Evolutionary conservation across 352 stramenopile species (phyloP).

Genomic region (Globisporangium recalcitrans): DNA sequence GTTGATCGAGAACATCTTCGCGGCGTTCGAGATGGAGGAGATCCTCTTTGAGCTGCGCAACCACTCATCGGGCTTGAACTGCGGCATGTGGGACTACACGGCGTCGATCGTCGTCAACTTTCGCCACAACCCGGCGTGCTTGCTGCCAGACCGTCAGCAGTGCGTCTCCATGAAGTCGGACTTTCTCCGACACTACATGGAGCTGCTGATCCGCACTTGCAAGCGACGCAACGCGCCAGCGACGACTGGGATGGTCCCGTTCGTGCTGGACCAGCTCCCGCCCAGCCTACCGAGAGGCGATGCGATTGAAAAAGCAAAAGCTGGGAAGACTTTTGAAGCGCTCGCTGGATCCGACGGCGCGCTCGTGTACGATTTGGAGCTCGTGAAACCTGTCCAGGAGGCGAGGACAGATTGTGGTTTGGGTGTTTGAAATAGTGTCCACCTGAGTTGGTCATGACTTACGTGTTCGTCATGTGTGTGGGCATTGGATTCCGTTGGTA

Average conservation of each 20-base stretch:
- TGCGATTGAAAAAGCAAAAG: constrained; percentile 72
- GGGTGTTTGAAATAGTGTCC: not conserved
- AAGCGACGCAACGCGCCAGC: constrained; percentile 90
- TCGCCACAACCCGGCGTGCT: constrained; percentile 60
- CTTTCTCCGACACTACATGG: constrained; percentile 86
- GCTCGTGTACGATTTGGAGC: constrained; percentile 90
- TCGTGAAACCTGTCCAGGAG: constrained; percentile 68
- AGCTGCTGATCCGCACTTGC: constrained; percentile 91
- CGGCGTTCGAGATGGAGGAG: constrained; percentile 97
- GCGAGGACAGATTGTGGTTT: constrained; percentile 15
- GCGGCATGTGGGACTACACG: constrained; percentile 96
- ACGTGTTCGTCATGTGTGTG: no score
- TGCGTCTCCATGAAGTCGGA: constrained; percentile 68
- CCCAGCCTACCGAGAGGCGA: constrained; percentile 44
- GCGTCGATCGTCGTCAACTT: constrained; percentile 95
- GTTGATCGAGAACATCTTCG: constrained; percentile 96
- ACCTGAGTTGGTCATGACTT: not conserved
- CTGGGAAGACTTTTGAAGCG: constrained; percentile 87
- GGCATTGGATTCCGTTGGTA: no score
- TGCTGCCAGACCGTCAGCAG: constrained; percentile 90
- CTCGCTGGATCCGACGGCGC: constrained; percentile 90
- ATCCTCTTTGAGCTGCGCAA: constrained; percentile 93
- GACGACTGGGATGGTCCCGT: constrained; percentile 95
- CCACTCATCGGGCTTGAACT: constrained; percentile 95
- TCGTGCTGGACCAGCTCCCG: constrained; percentile 91